A percentile compares a stretch with the other conserved stretches of the same genome.
Conservation (phyloP, 2,329 filamentous ascomycete species). For the Chaetomium strumarium region DNA sequence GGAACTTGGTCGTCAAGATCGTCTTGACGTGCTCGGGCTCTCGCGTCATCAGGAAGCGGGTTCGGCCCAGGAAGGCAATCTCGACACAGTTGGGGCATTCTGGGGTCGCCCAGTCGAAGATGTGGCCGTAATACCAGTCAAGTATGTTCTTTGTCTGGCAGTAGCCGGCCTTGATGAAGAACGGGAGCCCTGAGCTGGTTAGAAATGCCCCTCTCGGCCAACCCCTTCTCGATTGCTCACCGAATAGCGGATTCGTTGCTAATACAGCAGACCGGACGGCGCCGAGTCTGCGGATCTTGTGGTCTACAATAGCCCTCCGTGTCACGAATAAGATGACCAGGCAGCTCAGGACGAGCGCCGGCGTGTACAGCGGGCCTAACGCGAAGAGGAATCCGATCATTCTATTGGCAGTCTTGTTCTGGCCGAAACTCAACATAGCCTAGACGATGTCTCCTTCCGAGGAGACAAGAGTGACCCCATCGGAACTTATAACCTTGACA, state of each 20-base stretch:
- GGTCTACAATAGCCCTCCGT: constrained; percentile 24
- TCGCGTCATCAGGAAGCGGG: constrained; percentile 40
- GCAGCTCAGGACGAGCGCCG: constrained; percentile 7
- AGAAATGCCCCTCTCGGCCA: background rate
- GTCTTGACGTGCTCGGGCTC: constrained; percentile 55
- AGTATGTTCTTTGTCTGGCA: constrained; percentile 31
- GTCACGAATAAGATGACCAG: constrained; percentile 20
- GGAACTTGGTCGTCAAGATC: constrained; percentile 50
- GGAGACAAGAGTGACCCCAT: too few species aligned
- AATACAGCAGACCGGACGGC: constrained; percentile 31
- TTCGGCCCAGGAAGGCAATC: constrained; percentile 29
- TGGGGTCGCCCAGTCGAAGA: constrained; percentile 28
- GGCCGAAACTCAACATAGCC: too few species aligned
- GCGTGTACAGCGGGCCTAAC: constrained; percentile 1
- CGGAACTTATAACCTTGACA: too few species aligned
- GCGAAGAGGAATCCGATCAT: constrained; percentile 14
- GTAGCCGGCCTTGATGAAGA: constrained; percentile 27
- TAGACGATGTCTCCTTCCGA: too few species aligned
- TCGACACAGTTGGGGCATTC: constrained; percentile 34
- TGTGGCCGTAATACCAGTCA: constrained; percentile 28
- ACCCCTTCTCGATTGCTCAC: constrained; percentile 18
- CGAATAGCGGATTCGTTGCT: constrained; percentile 31
- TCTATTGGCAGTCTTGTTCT: background rate
- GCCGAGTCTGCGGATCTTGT: constrained; percentile 29
- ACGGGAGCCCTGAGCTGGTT: constrained; percentile 14